Percentiles rank a stretch among this genome's conserved stretches.
Conservation (phyloP, 306 rosid genomes). For the Dryas octopetala region DNA sequence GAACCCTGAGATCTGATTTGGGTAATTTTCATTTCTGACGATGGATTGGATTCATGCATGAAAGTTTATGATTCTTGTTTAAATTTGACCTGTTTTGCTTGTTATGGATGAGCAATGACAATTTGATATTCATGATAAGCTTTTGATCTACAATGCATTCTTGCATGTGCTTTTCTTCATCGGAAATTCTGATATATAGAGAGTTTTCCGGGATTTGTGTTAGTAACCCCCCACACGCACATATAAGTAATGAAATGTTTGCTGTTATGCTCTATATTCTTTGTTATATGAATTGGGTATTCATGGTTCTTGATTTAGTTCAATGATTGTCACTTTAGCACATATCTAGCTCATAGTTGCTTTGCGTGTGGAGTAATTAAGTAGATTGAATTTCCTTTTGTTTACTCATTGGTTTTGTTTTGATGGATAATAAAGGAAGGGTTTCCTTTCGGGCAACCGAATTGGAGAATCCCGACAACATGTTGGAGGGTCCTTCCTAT, state of each 20-base stretch:
- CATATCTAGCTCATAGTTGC: slow-evolving; percentile 2
- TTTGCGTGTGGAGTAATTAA: slow-evolving; percentile 14
- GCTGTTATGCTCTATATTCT: not conserved
- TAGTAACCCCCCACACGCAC: not conserved
- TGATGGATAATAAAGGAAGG: slow-evolving; percentile 22
- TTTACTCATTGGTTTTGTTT: slow-evolving; percentile 28
- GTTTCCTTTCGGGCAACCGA: slow-evolving; percentile 11
- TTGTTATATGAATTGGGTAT: slow-evolving; percentile 1
- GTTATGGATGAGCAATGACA: slow-evolving; percentile 15
- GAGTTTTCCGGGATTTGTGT: slow-evolving; percentile 4
- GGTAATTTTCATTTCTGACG: slow-evolving; percentile 16
- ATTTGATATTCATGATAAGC: not conserved
- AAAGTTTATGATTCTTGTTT: not conserved
- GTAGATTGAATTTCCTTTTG: slow-evolving; percentile 6
- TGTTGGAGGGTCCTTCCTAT: slow-evolving; percentile 63
- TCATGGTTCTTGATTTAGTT: slow-evolving; percentile 20
- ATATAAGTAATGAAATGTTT: not conserved
- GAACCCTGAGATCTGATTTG: slow-evolving; percentile 25
- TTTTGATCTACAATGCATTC: slow-evolving; percentile 32
- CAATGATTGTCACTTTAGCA: slow-evolving; percentile 8
- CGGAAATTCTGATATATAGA: slow-evolving; percentile 16
- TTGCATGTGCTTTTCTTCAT: slow-evolving; percentile 30
- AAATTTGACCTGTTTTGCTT: slow-evolving; percentile 12
- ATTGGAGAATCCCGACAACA: slow-evolving; percentile 26
- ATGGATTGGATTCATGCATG: slow-evolving; percentile 12